These are phyloP conservation scores for Mycena floridula DNA, from an alignment of 768 basidiomycete genomes.

Conservation along the genomic window DNA sequence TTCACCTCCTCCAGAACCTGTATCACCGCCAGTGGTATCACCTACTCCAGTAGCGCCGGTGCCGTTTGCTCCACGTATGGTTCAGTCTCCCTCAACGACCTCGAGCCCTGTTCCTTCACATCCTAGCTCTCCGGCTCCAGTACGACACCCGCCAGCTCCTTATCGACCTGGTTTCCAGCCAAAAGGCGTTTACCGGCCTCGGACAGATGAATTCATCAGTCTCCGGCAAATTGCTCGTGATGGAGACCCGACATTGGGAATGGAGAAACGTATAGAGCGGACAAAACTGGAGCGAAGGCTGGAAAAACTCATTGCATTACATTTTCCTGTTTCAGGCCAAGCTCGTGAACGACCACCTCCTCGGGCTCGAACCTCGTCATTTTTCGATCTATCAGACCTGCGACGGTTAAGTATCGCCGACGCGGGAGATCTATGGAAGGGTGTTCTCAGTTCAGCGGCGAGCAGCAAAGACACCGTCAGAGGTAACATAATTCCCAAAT, in stretches of 20 bases:
- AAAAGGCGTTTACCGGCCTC: conserved; percentile 69
- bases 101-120: conserved; percentile 9
- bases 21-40: conserved; percentile 9
- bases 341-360: neutral
- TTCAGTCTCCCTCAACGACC: conserved; percentile 11
- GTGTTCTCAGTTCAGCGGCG: conserved; percentile 41
- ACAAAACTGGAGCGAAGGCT: conserved; percentile 81
- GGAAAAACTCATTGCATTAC: conserved; percentile 78
- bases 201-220: conserved; percentile 78
- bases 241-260: no score
- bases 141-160: conserved; percentile 37
- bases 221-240: conserved; percentile 32
- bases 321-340: conserved; percentile 38
- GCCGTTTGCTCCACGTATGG: conserved; percentile 6
- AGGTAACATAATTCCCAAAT: conserved; percentile 37
- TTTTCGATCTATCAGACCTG: conserved; percentile 33
- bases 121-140: conserved; percentile 16
- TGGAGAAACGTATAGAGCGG: conserved; percentile 65
- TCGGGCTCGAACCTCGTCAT: conserved; percentile 24
- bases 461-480: conserved; percentile 54
- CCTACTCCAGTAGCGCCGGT: conserved; percentile 32
- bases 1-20: conserved; percentile 7
- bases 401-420: conserved; percentile 28
- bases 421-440: conserved; percentile 66
- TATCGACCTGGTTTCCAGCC: conserved; percentile 95